Evolutionary conservation across 352 stramenopile genomes (phyloP).

Genomic region (Thraustochytrium striatum): DNA sequence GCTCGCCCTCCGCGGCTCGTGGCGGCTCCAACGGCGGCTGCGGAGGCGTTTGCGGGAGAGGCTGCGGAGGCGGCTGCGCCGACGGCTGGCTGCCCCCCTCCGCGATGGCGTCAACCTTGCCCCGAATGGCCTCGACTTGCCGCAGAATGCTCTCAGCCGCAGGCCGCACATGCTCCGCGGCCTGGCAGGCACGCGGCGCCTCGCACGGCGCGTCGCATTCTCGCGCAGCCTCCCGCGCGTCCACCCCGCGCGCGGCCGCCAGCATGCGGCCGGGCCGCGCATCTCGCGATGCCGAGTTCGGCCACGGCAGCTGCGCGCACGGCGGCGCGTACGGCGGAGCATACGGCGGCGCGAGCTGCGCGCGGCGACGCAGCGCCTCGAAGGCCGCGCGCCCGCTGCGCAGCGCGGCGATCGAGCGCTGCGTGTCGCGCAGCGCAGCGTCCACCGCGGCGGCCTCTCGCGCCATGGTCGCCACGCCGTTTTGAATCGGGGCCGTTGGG

Average conservation of each 20-base stretch:
- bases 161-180: too few species aligned
- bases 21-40: background rate
- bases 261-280: background rate
- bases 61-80: background rate
- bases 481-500: background rate
- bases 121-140: too few species aligned
- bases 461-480: background rate
- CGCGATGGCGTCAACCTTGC: background rate
- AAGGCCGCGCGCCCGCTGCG: background rate
- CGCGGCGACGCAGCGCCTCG: background rate
- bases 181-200: too few species aligned
- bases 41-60: background rate
- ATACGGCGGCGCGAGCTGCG: background rate
- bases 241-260: too few species aligned
- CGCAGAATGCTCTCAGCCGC: too few species aligned
- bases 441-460: background rate
- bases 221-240: too few species aligned
- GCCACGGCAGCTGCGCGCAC: background rate
- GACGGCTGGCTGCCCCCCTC: background rate
- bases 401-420: background rate
- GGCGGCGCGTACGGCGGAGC: background rate
- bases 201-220: too few species aligned
- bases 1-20: background rate
- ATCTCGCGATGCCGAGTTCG: background rate
- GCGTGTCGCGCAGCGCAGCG: background rate